A percentile compares a stretch with the other conserved stretches of the same genome.
phyloP scores from a whole-genome alignment of 208 protist genomes.

The Leishmania amazonensis region DNA sequence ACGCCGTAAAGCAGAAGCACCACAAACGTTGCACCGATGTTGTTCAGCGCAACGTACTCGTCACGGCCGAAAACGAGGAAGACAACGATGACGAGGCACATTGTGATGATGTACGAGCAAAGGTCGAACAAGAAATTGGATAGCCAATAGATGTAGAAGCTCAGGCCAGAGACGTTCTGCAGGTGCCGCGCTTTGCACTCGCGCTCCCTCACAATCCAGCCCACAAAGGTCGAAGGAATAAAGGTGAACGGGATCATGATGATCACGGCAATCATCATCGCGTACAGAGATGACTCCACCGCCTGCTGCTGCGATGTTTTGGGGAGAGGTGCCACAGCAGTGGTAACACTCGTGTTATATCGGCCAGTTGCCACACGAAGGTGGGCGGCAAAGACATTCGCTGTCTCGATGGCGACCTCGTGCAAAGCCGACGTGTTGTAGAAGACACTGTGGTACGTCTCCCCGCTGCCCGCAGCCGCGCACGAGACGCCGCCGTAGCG shows the following conservation, averaged over 20 bases:
- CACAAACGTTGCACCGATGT: constrained; percentile 26
- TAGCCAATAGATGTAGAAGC: constrained; percentile 56
- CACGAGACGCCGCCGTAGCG: neutral
- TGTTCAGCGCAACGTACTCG: constrained; percentile 38
- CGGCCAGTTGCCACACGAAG: constrained; percentile 7
- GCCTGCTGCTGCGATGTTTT: neutral
- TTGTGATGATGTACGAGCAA: constrained; percentile 34
- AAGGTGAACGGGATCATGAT: constrained; percentile 69
- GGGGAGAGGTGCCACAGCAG: neutral
- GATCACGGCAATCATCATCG: constrained; percentile 31
- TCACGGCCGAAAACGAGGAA: constrained; percentile 38
- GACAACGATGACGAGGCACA: constrained; percentile 29
- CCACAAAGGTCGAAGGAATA: constrained; percentile 51
- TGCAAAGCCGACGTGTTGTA: constrained; percentile 59
- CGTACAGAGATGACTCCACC: neutral
- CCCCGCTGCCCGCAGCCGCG: neutral
- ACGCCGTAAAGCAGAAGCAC: constrained; percentile 46
- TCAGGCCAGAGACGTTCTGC: constrained; percentile 66
- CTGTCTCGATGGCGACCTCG: constrained; percentile 33
- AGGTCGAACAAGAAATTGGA: constrained; percentile 63
- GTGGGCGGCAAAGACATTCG: constrained; percentile 42
- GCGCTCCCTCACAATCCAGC: constrained; percentile 74
- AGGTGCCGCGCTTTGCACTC: constrained; percentile 61
- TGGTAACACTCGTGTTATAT: neutral
- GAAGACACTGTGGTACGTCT: constrained; percentile 1